Evolutionary conservation across 1,284 basidiomycete species (phyloP).

Genomic region (Irpex sp.): DNA sequence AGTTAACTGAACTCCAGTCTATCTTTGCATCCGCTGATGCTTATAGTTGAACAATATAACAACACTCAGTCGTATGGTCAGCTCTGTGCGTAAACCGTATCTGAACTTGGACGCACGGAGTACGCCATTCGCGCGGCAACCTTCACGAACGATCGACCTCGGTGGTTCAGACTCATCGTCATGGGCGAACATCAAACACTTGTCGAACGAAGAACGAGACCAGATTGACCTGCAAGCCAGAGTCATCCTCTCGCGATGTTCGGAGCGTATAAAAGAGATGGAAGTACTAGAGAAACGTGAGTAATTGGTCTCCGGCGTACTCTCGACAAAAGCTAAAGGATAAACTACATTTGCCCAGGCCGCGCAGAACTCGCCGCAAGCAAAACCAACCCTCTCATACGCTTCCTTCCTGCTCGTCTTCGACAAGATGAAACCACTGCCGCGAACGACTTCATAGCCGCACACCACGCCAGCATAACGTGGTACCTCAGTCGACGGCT

Average conservation of each 20-base stretch:
- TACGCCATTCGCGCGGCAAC: slow-evolving; percentile 45
- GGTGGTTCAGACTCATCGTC: slow-evolving; percentile 41
- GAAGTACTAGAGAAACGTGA: slow-evolving; percentile 82
- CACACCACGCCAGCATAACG: slow-evolving; percentile 80
- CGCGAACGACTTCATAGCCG: slow-evolving; percentile 70
- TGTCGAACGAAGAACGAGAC: slow-evolving; percentile 85
- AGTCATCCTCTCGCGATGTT: slow-evolving; percentile 76
- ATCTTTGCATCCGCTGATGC: background rate
- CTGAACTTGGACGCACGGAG: slow-evolving; percentile 66
- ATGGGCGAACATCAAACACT: slow-evolving; percentile 67
- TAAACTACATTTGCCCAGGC: slow-evolving; percentile 35
- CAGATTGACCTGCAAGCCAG: slow-evolving; percentile 89
- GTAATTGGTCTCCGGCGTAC: slow-evolving; percentile 24
- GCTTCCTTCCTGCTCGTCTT: slow-evolving; percentile 65
- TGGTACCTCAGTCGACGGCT: slow-evolving; percentile 82
- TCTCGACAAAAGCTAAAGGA: background rate
- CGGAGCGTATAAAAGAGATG: slow-evolving; percentile 82
- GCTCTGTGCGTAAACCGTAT: slow-evolving; percentile 72
- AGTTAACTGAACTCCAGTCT: background rate
- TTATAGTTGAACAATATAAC: slow-evolving; percentile 67
- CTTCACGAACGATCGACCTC: slow-evolving; percentile 54
- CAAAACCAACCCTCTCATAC: slow-evolving; percentile 56
- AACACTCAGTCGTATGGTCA: slow-evolving; percentile 66
- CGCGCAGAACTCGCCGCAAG: slow-evolving; percentile 62
- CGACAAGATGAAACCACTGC: slow-evolving; percentile 54